Conservation (phyloP, 306 rosid genomes). For the Cicer pinnatifidum region DNA sequence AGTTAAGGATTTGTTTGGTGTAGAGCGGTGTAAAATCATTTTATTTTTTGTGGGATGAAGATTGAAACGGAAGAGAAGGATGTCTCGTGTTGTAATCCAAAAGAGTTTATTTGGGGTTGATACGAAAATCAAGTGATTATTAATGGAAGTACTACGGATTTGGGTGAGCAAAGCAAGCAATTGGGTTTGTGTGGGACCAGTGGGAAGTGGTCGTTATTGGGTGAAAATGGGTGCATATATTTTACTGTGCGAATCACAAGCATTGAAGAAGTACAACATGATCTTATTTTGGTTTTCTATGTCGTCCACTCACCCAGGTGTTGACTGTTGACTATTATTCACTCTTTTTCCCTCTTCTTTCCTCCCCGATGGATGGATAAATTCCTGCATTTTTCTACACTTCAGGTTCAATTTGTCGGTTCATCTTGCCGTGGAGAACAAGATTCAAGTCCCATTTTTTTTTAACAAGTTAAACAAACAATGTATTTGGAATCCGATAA, state of each 20-base stretch:
- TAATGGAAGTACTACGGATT: too few species aligned
- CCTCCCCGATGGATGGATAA: neutral
- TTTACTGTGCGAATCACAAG: too few species aligned
- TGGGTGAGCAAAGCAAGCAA: too few species aligned
- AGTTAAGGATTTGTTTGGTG: neutral
- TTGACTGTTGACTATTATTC: neutral
- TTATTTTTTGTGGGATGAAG: neutral
- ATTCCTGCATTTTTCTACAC: neutral
- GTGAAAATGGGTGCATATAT: too few species aligned
- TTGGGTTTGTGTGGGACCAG: too few species aligned
- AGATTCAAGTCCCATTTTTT: neutral
- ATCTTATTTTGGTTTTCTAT: too few species aligned
- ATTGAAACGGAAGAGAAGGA: neutral
- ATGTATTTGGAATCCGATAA: too few species aligned
- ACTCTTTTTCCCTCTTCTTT: neutral
- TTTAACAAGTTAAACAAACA: too few species aligned
- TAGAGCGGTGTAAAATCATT: neutral
- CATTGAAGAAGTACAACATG: too few species aligned
- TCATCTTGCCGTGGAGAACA: constrained; percentile 22
- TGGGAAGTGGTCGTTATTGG: too few species aligned
- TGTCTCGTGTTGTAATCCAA: neutral
- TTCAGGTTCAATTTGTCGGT: neutral
- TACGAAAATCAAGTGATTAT: too few species aligned
- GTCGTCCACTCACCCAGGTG: too few species aligned
- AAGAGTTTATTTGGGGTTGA: neutral